Base-by-base conservation (phyloP, 106 monocot genomes). In the Acorus gramineus region DNA sequence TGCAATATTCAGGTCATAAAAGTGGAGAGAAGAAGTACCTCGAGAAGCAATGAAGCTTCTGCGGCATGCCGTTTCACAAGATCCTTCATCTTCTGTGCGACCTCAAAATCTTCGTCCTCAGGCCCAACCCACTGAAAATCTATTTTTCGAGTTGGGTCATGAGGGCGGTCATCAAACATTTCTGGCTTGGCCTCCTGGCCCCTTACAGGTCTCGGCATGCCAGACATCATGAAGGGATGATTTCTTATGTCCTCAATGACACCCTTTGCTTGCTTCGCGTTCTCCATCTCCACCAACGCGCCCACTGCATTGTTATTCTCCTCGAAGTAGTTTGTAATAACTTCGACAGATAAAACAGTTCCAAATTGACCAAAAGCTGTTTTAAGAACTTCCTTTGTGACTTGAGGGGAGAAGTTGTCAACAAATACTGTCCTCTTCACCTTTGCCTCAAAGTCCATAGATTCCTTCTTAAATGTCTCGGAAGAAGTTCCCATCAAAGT, bases 181-280 rank as follows among this genome's bases (percentile, higher is more conserved):
- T 76, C 76, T 8, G 61, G 55, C 51, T 74, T 81, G 4, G 96
- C 96, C 44, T 14, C 67, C 11, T 59, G 55, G 3, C 81, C 91
- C 51, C 80, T 79, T 3, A 88, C 73, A 49, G 98, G 91, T 8
- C 91, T 71, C 6, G 98, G 91, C 87, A 80, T 82, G 14, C 87
- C 87, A 10, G 88, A 70, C 60, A 98, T 75, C 98, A 98, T 91
- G 52, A 98, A 91, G 3, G 91, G 98, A 55, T 70, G 85, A n/a
- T 78, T 72, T 2, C 11, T 71, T 46, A 91, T 77, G 47, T 70
- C 71, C 9, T 6, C 14, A 47, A 87, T 55, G 5, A 98, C 69
- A 8, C 65, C 55, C 8, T 5, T 48, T 0, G 81, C 98, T 11
- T 84, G 74, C 48, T 79, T 76, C 13, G 45, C 62, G 61, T 46